These are phyloP conservation scores for Coemansia aciculifera DNA, from an alignment of 192 early-diverging fungal genomes.

Conservation along the genomic window DNA sequence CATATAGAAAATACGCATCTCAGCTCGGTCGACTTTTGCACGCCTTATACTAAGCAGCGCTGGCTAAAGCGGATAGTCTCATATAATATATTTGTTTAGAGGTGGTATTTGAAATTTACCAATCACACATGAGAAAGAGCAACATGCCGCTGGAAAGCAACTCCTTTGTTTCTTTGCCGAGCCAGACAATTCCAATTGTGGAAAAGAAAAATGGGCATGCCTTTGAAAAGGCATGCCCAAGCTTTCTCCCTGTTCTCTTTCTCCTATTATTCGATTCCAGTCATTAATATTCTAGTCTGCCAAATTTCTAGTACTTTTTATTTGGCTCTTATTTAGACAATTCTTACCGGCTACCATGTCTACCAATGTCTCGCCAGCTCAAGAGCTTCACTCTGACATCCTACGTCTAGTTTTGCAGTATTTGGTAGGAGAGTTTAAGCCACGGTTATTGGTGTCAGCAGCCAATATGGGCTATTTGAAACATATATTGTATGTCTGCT, in stretches of 20 bases:
- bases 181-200: too few species aligned
- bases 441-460: neutral
- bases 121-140: too few species aligned
- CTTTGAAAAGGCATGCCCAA: neutral
- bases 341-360: neutral
- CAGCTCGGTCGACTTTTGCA: neutral
- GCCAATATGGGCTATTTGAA: neutral
- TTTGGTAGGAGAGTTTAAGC: neutral
- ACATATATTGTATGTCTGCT: neutral
- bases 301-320: neutral
- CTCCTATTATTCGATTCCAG: neutral
- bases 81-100: too few species aligned
- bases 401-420: neutral
- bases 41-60: neutral
- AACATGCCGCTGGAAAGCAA: too few species aligned
- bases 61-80: too few species aligned
- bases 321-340: neutral
- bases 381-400: neutral
- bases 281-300: neutral
- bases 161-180: too few species aligned
- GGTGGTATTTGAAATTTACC: too few species aligned
- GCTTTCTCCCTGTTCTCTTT: neutral
- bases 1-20: neutral
- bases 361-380: neutral
- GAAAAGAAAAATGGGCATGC: too few species aligned